Evolutionary conservation across 1,139 yeast genomes (phyloP).

Genomic region (Protomyces inouyei): DNA sequence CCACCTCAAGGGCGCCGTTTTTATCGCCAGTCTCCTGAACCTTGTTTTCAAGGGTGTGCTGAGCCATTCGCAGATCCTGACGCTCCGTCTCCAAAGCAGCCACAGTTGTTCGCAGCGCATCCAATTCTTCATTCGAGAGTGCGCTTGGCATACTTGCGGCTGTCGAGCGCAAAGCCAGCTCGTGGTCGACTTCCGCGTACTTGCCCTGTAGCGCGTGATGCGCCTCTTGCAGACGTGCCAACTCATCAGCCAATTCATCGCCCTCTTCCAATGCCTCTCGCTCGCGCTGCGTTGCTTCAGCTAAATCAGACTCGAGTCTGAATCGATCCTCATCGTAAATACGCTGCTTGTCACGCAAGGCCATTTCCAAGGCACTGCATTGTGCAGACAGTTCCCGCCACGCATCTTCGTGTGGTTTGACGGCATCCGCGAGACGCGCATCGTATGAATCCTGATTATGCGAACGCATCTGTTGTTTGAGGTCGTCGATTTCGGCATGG

Average conservation of each 20-base stretch:
- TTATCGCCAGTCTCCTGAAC: background rate
- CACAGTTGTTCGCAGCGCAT: background rate
- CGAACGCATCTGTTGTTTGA: slow-evolving; percentile 1
- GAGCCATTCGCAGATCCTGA: background rate
- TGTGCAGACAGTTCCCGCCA: slow-evolving; percentile 10
- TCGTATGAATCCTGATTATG: slow-evolving; percentile 17
- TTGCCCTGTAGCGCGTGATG: too few relatives aligned
- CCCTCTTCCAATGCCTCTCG: background rate
- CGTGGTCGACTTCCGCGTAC: background rate
- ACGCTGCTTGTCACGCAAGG: background rate
- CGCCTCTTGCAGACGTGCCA: background rate
- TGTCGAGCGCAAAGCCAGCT: background rate
- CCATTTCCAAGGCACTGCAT: background rate
- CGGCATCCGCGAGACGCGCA: slow-evolving; percentile 9
- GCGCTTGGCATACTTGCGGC: background rate
- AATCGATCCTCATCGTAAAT: background rate
- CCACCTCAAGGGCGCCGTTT: background rate
- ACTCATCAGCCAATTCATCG: background rate
- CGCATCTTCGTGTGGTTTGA: slow-evolving; percentile 13
- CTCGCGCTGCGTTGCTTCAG: background rate
- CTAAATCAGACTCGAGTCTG: background rate
- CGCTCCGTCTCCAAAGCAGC: background rate
- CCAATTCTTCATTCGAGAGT: background rate
- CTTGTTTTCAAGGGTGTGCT: background rate
- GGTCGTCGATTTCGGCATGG: slow-evolving; percentile 15